Base-by-base conservation (phyloP, 805 yeast genomes). In the Metschnikowia aberdeeniae region DNA sequence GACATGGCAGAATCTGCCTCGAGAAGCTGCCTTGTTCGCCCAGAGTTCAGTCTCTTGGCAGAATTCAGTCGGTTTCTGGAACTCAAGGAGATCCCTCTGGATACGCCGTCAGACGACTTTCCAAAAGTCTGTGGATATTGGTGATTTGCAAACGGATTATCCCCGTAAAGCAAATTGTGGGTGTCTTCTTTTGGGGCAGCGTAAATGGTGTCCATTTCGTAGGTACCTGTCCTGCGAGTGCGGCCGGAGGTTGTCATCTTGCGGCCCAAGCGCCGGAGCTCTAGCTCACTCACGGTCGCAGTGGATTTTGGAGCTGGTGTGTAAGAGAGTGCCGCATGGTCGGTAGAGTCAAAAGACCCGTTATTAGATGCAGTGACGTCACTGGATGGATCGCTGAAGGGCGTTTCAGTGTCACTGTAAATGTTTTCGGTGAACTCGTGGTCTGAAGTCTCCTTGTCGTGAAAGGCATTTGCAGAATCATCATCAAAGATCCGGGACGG, bases 211-310 rank as follows among this genome's bases (percentile, higher is more conserved):
- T 26, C n/a, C 31, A 32, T n/a, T 35, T 29, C 17, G 17, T 27
- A 8, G 32, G 46, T 7, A 45, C 40, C 24, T 31, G 32, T 26
- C 41, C 41, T n/a, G 29, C 29, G 26, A 45, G 50, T 45, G 8
- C 72, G 57, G 4, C 66, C 69, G 4, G 73, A 61, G 4, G 63
- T 56, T 1, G 73, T 59, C 39, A 71, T 55, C 27, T 67, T 58
- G 42, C 64, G 67, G 3, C 76, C 73, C 39, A 71, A 55, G 37
- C 56, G 60, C 30, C 68, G 51, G 32, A 71, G 58, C 49, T 65
- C 71, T 27, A 32, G 17, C 36, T 54, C 57, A 26, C 46, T 54
- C 20, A 42, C 49, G 4, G 27, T 30, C 13, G 34, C 40, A 12
- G 38, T 35, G 6, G 14, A 10, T 13, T 8, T 37, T 3, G n/a